Evolutionary conservation across 441 rosid species (phyloP).

Genomic region (Syzygium syzygioides): DNA sequence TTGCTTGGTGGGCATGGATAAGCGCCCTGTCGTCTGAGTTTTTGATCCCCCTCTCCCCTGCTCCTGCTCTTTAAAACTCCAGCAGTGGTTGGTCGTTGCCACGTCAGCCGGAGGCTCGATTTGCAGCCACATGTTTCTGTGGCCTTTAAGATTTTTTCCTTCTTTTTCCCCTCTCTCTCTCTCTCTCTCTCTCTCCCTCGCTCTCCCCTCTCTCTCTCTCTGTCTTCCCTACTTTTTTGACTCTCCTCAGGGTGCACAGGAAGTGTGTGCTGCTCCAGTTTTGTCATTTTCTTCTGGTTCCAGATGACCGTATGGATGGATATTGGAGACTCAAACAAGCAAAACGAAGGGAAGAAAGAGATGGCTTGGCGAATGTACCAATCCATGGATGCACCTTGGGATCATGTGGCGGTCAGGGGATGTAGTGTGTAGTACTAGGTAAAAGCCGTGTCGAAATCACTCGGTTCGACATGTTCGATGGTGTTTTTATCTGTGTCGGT

Average conservation of each 20-base stretch:
- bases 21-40: background rate
- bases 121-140: background rate
- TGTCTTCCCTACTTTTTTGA: background rate
- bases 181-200: background rate
- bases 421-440: background rate
- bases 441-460: background rate
- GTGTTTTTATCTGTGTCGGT: background rate
- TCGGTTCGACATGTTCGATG: rapidly evolving
- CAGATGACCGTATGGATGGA: background rate
- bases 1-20: background rate
- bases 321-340: background rate
- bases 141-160: background rate
- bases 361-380: background rate
- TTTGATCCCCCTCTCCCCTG: background rate
- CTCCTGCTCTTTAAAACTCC: background rate
- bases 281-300: background rate
- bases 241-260: background rate
- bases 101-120: background rate
- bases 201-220: background rate
- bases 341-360: too few relatives aligned
- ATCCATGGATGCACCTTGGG: background rate
- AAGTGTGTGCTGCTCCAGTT: background rate
- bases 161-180: background rate
- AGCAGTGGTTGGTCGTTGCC: background rate
- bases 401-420: background rate